A percentile compares a stretch with the other conserved stretches of the same genome.
phyloP scores from a whole-genome alignment of 208 protist genomes.

The Trypanosoma scelopori region DNA sequence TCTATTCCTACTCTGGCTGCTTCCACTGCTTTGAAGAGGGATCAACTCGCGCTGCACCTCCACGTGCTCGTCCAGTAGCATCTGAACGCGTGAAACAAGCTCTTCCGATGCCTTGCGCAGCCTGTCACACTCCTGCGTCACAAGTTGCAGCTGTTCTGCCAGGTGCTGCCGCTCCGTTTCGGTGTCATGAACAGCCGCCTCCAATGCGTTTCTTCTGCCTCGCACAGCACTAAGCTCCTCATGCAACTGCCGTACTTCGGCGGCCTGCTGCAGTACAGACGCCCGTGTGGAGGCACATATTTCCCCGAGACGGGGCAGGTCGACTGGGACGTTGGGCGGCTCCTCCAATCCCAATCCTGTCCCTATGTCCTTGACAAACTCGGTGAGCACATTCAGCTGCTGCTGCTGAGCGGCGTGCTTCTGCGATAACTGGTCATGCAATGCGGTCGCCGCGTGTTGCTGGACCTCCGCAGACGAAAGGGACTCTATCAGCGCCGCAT shows the following conservation, averaged over 20 bases:
- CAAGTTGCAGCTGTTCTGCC: neutral
- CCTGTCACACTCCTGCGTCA: constrained; percentile 19
- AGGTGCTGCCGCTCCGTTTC: neutral
- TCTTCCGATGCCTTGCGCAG: constrained; percentile 19
- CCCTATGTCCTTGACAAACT: constrained; percentile 4
- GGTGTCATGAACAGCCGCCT: neutral
- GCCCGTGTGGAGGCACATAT: neutral
- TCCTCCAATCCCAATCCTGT: neutral
- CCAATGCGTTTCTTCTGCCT: neutral
- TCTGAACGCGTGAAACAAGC: constrained; percentile 30
- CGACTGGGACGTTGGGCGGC: neutral
- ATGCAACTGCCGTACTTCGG: neutral
- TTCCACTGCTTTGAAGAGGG: neutral
- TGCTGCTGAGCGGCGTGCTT: neutral
- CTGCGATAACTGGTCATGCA: neutral
- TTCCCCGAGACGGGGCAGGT: neutral
- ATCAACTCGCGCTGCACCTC: constrained; percentile 28
- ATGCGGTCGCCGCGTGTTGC: neutral
- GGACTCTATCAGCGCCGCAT: neutral
- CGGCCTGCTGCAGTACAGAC: neutral
- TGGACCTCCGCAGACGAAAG: neutral
- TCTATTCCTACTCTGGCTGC: too few relatives aligned
- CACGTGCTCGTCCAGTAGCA: constrained; percentile 20
- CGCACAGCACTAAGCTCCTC: neutral
- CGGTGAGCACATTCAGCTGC: neutral